Conservation (phyloP, 257 asterid genomes). For the Fraxinus quadrangulata region DNA sequence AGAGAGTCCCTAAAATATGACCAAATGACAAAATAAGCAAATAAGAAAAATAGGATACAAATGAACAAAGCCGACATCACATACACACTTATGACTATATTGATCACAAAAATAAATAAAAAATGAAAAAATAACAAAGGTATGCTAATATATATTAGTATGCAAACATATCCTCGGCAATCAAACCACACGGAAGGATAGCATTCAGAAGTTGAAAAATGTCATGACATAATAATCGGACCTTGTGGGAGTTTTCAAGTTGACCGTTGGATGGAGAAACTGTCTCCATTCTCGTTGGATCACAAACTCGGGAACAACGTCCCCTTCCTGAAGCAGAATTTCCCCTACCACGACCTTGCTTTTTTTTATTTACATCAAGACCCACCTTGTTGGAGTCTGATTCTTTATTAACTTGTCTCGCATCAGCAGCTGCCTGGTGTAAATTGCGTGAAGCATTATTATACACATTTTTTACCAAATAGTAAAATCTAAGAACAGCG, state of each 20-base stretch:
- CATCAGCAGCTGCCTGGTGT: conserved; percentile 51
- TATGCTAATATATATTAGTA: background rate
- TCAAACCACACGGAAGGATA: background rate
- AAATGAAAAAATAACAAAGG: background rate
- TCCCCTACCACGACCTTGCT: conserved; percentile 77
- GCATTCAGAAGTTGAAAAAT: background rate
- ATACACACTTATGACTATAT: background rate
- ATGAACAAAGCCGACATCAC: background rate
- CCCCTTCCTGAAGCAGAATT: conserved; percentile 74
- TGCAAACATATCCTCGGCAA: background rate
- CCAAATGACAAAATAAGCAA: background rate
- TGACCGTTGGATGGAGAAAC: conserved; percentile 64
- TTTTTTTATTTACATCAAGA: conserved; percentile 64
- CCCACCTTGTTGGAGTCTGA: conserved; percentile 50
- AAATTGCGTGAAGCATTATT: conserved; percentile 37
- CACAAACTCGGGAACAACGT: conserved; percentile 66
- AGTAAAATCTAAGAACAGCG: conserved; percentile 3
- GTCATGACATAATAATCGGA: conserved; percentile 29
- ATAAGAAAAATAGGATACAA: background rate
- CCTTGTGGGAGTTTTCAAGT: conserved; percentile 61
- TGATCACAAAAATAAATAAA: background rate
- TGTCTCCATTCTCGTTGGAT: conserved; percentile 54
- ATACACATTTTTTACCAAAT: conserved; percentile 12
- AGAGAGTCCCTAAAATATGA: conserved; percentile 4
- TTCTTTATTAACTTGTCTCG: conserved; percentile 52